Evolutionary conservation across 352 stramenopile species (phyloP).

Genomic region (Plasmopara viticola): DNA sequence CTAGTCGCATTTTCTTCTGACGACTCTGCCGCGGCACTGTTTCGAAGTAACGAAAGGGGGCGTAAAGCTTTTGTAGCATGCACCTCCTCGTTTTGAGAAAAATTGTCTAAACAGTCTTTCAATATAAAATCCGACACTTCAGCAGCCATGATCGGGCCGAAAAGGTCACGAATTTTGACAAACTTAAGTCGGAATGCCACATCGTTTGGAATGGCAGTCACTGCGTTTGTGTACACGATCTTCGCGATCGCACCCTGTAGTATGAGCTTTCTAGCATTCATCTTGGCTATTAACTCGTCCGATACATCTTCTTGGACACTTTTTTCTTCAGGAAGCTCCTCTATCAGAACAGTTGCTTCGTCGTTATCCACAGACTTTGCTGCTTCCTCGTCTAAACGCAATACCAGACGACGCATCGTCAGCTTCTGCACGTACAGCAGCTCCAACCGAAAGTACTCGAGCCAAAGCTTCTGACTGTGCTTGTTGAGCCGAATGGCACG

Average conservation of each 20-base stretch:
- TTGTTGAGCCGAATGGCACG: slow-evolving; percentile 89
- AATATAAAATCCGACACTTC: slow-evolving; percentile 71
- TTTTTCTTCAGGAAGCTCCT: slow-evolving; percentile 55
- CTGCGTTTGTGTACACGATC: slow-evolving; percentile 75
- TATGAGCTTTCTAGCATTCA: slow-evolving; percentile 58
- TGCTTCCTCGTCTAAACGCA: slow-evolving; percentile 52
- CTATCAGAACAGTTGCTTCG: slow-evolving; percentile 42
- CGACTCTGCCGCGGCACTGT: slow-evolving; percentile 9
- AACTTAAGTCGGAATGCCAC: slow-evolving; percentile 73
- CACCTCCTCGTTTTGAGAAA: slow-evolving; percentile 48
- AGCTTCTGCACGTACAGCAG: slow-evolving; percentile 89
- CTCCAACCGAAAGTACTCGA: slow-evolving; percentile 89
- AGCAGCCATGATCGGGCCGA: slow-evolving; percentile 46
- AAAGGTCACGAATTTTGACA: slow-evolving; percentile 71
- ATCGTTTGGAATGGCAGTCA: slow-evolving; percentile 49
- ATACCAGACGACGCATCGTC: slow-evolving; percentile 65
- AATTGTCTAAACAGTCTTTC: slow-evolving; percentile 48
- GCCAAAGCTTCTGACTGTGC: slow-evolving; percentile 74
- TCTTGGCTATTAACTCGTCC: slow-evolving; percentile 38
- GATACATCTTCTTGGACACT: slow-evolving; percentile 24
- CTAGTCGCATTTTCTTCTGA: slow-evolving; percentile 15
- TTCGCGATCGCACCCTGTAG: slow-evolving; percentile 78
- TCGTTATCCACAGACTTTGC: slow-evolving; percentile 17
- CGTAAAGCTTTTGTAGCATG: slow-evolving; percentile 50
- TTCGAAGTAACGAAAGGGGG: slow-evolving; percentile 27